A percentile compares a stretch with the other conserved stretches of the same genome.
Conservation (phyloP, 1,284 basidiomycete species). For the Papiliotrema fonsecae region DNA sequence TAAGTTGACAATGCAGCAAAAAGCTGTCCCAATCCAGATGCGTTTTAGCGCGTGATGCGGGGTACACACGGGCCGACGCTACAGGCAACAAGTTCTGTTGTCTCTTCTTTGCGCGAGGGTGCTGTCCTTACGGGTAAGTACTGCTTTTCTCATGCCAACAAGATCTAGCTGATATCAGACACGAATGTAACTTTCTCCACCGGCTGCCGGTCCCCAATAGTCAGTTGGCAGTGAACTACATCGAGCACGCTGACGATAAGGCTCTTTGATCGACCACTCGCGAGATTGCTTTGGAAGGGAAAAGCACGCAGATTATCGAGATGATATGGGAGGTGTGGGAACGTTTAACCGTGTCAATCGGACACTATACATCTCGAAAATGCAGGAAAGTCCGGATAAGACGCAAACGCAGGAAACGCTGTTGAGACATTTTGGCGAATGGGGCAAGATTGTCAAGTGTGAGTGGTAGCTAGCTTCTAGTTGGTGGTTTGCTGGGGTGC, state of each 20-base stretch:
- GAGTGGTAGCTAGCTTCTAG: conserved; percentile 41
- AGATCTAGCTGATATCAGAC: conserved; percentile 43
- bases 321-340: conserved; percentile 99
- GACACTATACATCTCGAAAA: conserved; percentile 90
- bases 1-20: conserved; percentile 58
- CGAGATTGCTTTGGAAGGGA: conserved; percentile 96
- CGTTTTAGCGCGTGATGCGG: conserved; percentile 79
- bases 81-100: conserved; percentile 89
- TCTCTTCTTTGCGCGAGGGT: conserved; percentile 91
- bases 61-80: conserved; percentile 87
- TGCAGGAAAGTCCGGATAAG: conserved; percentile 83
- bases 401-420: conserved; percentile 86
- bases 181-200: conserved; percentile 95
- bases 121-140: conserved; percentile 81
- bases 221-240: conserved; percentile 19
- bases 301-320: conserved; percentile 94
- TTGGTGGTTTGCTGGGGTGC: conserved; percentile 3
- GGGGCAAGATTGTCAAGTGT: conserved; percentile 93
- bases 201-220: conserved; percentile 66
- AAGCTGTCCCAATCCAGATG: conserved; percentile 69
- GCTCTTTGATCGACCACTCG: conserved; percentile 73
- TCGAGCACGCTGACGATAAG: neutral
- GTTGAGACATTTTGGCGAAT: conserved; percentile 88
- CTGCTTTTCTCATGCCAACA: neutral
- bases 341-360: conserved; percentile 90